Evolutionary conservation across 495 filamentous ascomycete species (phyloP).

Genomic region (Endocarpon pusillum): DNA sequence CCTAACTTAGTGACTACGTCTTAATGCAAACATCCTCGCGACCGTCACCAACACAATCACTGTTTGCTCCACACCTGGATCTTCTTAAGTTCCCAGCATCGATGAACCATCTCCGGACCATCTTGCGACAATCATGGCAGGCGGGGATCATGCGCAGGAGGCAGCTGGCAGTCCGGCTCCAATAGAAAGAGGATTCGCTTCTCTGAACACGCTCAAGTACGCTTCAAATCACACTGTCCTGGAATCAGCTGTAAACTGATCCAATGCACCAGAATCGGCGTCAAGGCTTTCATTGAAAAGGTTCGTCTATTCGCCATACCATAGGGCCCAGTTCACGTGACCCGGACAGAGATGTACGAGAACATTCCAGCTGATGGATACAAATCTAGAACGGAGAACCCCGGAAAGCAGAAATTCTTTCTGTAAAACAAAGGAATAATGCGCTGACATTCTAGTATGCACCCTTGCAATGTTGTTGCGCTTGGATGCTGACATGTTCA

Average conservation of each 20-base stretch:
- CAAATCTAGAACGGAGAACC: conserved; percentile 64
- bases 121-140: no score
- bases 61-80: no score
- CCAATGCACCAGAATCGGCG: conserved; percentile 38
- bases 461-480: not conserved
- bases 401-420: conserved; percentile 84
- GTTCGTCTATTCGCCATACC: conserved; percentile 19
- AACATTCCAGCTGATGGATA: no score
- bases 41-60: no score
- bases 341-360: conserved; percentile 5
- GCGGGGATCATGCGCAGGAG: conserved; percentile 29
- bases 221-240: conserved; percentile 10
- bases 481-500: conserved; percentile 9
- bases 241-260: not conserved
- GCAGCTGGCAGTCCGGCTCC: conserved; percentile 38
- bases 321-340: conserved; percentile 24
- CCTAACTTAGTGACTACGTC: no score
- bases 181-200: conserved; percentile 63
- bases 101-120: no score
- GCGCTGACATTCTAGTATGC: conserved; percentile 63
- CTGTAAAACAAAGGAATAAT: conserved; percentile 69
- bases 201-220: conserved; percentile 58
- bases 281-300: conserved; percentile 57
- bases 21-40: no score
- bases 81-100: no score